Evolutionary conservation across 2,329 filamentous ascomycete genomes (phyloP), one percentile per base, ranked within the genome.

Genomic region (Venturiaceae sp.): DNA sequence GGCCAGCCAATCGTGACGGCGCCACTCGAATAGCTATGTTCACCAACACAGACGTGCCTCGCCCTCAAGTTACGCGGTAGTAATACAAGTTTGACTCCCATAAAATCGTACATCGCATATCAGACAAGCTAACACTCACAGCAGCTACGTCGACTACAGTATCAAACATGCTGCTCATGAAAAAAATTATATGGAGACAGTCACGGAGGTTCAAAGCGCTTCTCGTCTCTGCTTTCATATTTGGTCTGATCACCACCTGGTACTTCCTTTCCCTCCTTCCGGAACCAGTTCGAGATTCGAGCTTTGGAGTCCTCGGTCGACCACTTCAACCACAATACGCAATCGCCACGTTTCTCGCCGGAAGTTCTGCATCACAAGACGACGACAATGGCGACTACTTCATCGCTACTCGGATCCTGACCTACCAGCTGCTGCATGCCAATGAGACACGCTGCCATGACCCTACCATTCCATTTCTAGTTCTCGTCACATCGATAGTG

Each of bases 391-490:
- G 58, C 53, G 21, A 33, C 28, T 60, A 60, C 37, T 58, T 60
- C 55, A 58, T 50, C 9, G 58, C 58, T 16, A 53, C 58, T 14
- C 58, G 58, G 3, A 21, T 60, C 30, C 58, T 60, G 41, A 28
- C 58, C 16, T 60, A 58, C 33, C 58, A 60, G 44, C 21, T 60
- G 23, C 55, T 60, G 5, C 37, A 58, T 34, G 26, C 30, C 14
- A 56, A 41, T 8, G 30, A 30, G 32, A 60, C 58, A 11, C 26
- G 46, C 14, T 53, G 26, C n/a, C 44, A 47, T 28, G 47, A 41
- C 21, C 6, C 19, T n/a, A 26, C 4, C 8, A 58, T 60, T 32
- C 58, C 58, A 14, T 60, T 60, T 32, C 16, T 60, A 16, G 44
- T 60, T 23, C 19, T 60, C 21, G 58, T 60, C 21, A 28, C 58